Conservation (phyloP, 306 rosid species). For the Alnus rubra region DNA sequence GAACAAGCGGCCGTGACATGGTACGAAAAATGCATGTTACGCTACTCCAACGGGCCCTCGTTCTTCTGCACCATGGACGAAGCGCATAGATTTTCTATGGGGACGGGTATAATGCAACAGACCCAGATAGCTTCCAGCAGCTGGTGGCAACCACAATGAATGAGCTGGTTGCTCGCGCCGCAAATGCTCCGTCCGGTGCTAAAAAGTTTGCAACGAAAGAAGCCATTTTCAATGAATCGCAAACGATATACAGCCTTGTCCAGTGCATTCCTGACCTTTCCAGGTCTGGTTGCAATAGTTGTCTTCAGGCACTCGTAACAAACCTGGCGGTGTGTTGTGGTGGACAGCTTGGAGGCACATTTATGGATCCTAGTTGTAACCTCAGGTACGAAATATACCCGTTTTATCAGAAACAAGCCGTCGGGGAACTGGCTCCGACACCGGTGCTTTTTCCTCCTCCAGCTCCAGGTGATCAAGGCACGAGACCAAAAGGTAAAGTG, state of each 20-base stretch:
- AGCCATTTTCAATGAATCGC: neutral
- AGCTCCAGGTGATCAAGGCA: neutral
- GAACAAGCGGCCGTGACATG: conserved; percentile 43
- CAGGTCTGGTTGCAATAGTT: neutral
- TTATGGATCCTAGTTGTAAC: neutral
- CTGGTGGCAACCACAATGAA: neutral
- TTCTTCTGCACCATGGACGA: too few relatives aligned
- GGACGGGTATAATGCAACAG: too few relatives aligned
- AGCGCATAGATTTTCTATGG: too few relatives aligned
- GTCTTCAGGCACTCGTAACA: neutral
- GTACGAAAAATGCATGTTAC: conserved; percentile 50
- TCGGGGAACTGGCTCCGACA: too few relatives aligned
- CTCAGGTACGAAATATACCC: neutral
- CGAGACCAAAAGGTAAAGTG: neutral
- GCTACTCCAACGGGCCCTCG: conserved; percentile 24
- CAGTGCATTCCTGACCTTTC: neutral
- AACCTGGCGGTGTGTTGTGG: neutral
- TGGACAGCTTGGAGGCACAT: neutral
- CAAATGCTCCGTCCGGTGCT: neutral
- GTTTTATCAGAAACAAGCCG: neutral
- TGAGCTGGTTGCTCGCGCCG: neutral
- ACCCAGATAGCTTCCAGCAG: neutral
- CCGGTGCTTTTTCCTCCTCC: too few relatives aligned
- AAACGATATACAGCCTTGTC: conserved; percentile 10
- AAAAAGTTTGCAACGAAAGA: neutral